Evolutionary conservation across 2,329 filamentous ascomycete genomes (phyloP).

Genomic region (Fusarium xyrophilum): DNA sequence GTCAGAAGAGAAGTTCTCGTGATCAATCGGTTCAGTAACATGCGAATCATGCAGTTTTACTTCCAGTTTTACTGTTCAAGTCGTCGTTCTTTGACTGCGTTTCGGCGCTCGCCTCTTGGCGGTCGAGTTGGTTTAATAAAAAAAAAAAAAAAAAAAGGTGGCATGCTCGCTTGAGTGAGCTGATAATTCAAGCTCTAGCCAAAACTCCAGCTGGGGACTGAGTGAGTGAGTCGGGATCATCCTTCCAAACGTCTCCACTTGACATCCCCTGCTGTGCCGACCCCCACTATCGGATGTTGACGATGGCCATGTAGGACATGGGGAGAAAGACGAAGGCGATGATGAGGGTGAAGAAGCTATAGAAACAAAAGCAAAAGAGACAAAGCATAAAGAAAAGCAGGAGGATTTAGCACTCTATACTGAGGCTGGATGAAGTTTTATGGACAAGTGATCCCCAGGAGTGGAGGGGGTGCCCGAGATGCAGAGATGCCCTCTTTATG

Average conservation of each 20-base stretch:
- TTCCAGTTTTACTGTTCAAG: slow-evolving; percentile 17
- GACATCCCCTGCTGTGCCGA: slow-evolving; percentile 41
- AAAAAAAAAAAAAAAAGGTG: slow-evolving; percentile 33
- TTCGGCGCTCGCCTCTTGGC: slow-evolving; percentile 29
- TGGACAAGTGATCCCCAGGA: neutral
- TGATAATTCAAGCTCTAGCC: slow-evolving; percentile 15
- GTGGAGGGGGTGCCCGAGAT: slow-evolving; percentile 24
- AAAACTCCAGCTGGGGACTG: slow-evolving; percentile 2
- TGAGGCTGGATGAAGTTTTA: slow-evolving; percentile 3
- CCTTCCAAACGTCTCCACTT: slow-evolving; percentile 37
- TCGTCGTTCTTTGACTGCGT: slow-evolving; percentile 1
- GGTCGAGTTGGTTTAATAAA: slow-evolving; percentile 35
- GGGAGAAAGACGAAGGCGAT: neutral
- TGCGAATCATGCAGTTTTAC: slow-evolving; percentile 26
- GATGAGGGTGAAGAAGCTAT: slow-evolving; percentile 28
- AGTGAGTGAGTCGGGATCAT: slow-evolving; percentile 24
- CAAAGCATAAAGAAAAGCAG: neutral
- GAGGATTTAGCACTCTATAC: neutral
- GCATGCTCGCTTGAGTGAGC: slow-evolving; percentile 40
- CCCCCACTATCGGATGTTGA: slow-evolving; percentile 44
- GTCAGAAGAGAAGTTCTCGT: slow-evolving; percentile 18
- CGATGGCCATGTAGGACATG: slow-evolving; percentile 32
- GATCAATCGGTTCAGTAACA: slow-evolving; percentile 22
- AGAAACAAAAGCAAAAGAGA: neutral
- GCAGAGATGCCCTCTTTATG: slow-evolving; percentile 38